A percentile compares a stretch with the other conserved stretches of the same genome.
These are phyloP conservation scores for Lyophyllum decastes DNA, from an alignment of 768 basidiomycete species.

Conservation along the genomic window DNA sequence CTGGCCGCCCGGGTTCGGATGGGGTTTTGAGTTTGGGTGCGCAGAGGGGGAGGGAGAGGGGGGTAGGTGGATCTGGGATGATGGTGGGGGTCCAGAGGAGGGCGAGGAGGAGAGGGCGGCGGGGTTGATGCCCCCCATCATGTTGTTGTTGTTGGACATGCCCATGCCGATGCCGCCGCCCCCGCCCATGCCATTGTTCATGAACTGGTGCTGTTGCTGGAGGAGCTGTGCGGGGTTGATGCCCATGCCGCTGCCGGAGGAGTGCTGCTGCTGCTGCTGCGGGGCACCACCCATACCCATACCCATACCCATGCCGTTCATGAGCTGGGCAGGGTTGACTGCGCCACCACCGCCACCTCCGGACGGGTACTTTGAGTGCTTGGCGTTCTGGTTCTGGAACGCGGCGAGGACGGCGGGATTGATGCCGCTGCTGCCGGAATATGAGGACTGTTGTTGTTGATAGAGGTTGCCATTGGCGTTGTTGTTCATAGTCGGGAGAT, in stretches of 20 bases:
- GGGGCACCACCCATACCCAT: not conserved
- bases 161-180: not conserved
- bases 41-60: constrained; percentile 1
- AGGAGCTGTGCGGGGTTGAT: constrained; percentile 13
- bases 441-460: not conserved
- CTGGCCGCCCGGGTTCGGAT: not conserved
- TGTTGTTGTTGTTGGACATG: not conserved
- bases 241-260: not conserved
- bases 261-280: not conserved
- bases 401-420: constrained; percentile 16
- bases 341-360: not conserved
- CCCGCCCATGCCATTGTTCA: not conserved
- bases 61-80: constrained; percentile 1
- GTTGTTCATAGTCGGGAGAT: not conserved
- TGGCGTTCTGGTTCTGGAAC: constrained; percentile 5
- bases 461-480: constrained; percentile 1
- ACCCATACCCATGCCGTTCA: constrained; percentile 13
- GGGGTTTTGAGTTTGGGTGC: not conserved
- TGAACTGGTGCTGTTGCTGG: constrained; percentile 12
- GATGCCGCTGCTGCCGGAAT: constrained; percentile 1
- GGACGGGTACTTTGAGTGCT: not conserved
- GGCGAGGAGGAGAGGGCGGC: constrained; percentile 14
- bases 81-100: not conserved
- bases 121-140: constrained; percentile 12
- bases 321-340: constrained; percentile 13